These are phyloP conservation scores for Aphanomyces invadans DNA, from an alignment of 352 stramenopile genomes.

Conservation along the genomic window DNA sequence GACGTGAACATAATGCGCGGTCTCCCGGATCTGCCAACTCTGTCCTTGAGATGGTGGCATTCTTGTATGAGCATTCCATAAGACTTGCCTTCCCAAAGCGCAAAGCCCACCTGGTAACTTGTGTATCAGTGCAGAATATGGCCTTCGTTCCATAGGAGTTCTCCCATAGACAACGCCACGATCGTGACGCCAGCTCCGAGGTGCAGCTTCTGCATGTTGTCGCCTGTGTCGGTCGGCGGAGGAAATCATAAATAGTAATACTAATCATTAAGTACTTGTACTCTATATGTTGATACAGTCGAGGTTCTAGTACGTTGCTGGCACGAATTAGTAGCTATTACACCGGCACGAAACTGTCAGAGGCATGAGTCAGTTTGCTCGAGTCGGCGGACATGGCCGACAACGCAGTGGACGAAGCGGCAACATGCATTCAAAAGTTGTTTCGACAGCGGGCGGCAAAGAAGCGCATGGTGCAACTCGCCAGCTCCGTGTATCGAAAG, in stretches of 20 bases:
- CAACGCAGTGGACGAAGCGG: not conserved
- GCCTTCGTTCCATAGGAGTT: conserved; percentile 8
- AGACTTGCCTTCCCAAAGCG: too few species aligned
- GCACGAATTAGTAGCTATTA: too few species aligned
- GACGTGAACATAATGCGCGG: too few species aligned
- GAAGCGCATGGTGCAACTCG: conserved; percentile 23
- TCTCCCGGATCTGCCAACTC: too few species aligned
- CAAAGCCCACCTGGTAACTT: not conserved
- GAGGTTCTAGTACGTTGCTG: too few species aligned
- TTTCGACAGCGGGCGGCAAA: not conserved
- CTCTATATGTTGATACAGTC: too few species aligned
- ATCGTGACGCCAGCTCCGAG: not conserved
- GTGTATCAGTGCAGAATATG: conserved; percentile 1
- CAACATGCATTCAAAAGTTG: conserved; percentile 15
- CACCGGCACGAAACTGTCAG: not conserved
- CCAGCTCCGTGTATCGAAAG: conserved; percentile 36
- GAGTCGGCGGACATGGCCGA: not conserved
- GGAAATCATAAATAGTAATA: too few species aligned
- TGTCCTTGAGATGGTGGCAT: too few species aligned
- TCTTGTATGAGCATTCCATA: too few species aligned
- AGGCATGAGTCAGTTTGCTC: not conserved
- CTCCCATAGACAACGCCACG: not conserved
- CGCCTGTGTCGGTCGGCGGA: not conserved
- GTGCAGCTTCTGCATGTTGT: not conserved
- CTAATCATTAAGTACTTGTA: too few species aligned